Percentiles rank a stretch among this genome's conserved stretches.
These are phyloP conservation scores for Cordyceps pruinosa DNA, from an alignment of 2,329 filamentous ascomycete genomes.

Conservation along the genomic window DNA sequence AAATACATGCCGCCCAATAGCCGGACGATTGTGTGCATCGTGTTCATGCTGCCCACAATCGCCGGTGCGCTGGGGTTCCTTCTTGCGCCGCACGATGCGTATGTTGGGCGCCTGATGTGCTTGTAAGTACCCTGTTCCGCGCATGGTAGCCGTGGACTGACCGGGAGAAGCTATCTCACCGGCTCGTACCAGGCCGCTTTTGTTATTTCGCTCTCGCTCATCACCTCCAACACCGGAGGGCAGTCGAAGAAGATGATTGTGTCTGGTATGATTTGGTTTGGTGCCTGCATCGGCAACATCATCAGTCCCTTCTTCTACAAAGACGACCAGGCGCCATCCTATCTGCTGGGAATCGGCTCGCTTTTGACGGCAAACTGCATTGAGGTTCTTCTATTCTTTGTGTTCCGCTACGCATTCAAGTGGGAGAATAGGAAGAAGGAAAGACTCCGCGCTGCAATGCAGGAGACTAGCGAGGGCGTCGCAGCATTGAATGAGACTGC, in stretches of 20 bases:
- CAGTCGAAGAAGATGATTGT: constrained; percentile 59
- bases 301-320: constrained; percentile 58
- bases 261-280: constrained; percentile 54
- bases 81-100: constrained; percentile 42
- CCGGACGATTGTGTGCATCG: constrained; percentile 45
- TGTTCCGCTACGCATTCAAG: constrained; percentile 31
- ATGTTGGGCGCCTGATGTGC: constrained; percentile 49
- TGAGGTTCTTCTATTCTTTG: constrained; percentile 32
- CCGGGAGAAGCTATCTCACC: constrained; percentile 22
- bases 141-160: neutral
- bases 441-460: constrained; percentile 25
- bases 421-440: constrained; percentile 35
- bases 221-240: constrained; percentile 44
- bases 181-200: constrained; percentile 35
- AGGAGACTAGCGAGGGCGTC: constrained; percentile 19
- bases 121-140: constrained; percentile 28
- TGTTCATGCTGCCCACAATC: constrained; percentile 54
- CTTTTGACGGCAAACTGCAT: constrained; percentile 35
- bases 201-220: constrained; percentile 35
- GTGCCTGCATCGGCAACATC: constrained; percentile 55
- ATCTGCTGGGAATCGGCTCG: constrained; percentile 33
- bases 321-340: constrained; percentile 39
- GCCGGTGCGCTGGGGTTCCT: constrained; percentile 51
- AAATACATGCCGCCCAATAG: constrained; percentile 36
- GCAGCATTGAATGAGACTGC: constrained; percentile 31